Conservation (phyloP, 2,329 filamentous ascomycete species). For the Cladobotryum mycophilum region DNA sequence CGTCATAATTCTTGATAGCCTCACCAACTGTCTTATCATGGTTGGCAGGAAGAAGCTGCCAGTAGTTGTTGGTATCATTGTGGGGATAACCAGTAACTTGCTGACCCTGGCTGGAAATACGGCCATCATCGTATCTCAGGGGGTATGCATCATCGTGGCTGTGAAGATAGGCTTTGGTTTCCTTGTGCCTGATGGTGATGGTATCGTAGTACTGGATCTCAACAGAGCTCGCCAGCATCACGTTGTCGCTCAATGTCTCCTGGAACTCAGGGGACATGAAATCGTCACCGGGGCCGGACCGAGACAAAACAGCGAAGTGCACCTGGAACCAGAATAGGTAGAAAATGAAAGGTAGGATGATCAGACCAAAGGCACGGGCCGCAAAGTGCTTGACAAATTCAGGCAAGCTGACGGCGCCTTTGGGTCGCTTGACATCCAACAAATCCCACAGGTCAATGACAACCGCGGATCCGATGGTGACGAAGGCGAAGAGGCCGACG, state of each 20-base stretch:
- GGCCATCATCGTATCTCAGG: constrained; percentile 91
- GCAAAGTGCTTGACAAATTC: constrained; percentile 85
- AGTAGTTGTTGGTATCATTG: constrained; percentile 98
- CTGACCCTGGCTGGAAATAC: constrained; percentile 94
- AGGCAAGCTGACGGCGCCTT: constrained; percentile 70
- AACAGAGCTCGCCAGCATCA: constrained; percentile 81
- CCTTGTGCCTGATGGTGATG: constrained; percentile 88
- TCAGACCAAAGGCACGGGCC: constrained; percentile 78
- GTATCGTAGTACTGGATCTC: constrained; percentile 85
- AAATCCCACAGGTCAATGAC: constrained; percentile 93
- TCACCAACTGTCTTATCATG: constrained; percentile 54
- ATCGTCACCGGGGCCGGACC: constrained; percentile 91
- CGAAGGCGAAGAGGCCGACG: constrained; percentile 91
- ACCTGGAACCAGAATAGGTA: constrained; percentile 99
- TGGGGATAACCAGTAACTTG: constrained; percentile 97
- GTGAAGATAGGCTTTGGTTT: constrained; percentile 93
- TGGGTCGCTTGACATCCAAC: constrained; percentile 77
- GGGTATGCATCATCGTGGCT: constrained; percentile 87
- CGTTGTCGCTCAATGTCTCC: constrained; percentile 90
- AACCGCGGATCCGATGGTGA: constrained; percentile 92
- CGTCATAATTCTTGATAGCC: constrained; percentile 73
- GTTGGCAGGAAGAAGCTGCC: constrained; percentile 76
- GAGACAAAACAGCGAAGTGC: constrained; percentile 82
- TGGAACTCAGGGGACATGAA: constrained; percentile 99
- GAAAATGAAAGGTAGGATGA: constrained; percentile 90